Base-by-base conservation (phyloP, 306 rosid species). In the Lithocarpus polystachyus region DNA sequence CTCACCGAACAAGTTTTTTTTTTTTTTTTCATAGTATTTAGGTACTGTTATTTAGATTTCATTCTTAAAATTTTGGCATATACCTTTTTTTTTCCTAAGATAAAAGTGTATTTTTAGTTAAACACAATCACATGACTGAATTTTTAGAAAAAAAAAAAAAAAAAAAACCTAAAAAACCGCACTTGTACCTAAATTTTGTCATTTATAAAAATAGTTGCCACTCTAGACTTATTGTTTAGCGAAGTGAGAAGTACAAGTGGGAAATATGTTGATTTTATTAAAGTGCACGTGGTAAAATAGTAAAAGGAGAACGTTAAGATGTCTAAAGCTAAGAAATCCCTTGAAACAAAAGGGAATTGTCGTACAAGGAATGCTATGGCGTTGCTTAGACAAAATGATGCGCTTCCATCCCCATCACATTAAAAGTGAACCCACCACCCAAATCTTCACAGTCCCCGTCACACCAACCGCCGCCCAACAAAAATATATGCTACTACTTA, bases 391-490 rank as follows among this genome's bases (percentile, higher is more conserved):
- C 65, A 22, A 13, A 26, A 28, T 28, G 40, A 62, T 62, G 67
- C 68, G 68, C 28, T 62, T 4, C 15, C 18, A 9, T 23, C 19
- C 10, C 23, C 22, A 1, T 3, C 33, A 14, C 62, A 22, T 6
- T 6, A 3, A 73, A 53, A 23, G 57, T 29, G 67, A 20, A 19
- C 74, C 78, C 86, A 75, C 81, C 80, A 79, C 81, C 81, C 75
- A 75, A 52, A 74, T 82, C 81, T 75, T 64, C 1, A 60, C 68
- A 53, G 60, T 67, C 19, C 1, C 15, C 51, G 43, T 52, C 35
- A 8, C 52, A 35, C 56, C 55, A 26, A 24, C 37, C 73, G 33
- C 62, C 67, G 12, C 6, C 56, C n/a, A 48, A 29, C 52, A 17
- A 60, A 60, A 29, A 22, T 19, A 60, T 26, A 4, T 13, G 1